Base-by-base conservation (phyloP, 208 protist genomes). In the Crithidia sp. region DNA sequence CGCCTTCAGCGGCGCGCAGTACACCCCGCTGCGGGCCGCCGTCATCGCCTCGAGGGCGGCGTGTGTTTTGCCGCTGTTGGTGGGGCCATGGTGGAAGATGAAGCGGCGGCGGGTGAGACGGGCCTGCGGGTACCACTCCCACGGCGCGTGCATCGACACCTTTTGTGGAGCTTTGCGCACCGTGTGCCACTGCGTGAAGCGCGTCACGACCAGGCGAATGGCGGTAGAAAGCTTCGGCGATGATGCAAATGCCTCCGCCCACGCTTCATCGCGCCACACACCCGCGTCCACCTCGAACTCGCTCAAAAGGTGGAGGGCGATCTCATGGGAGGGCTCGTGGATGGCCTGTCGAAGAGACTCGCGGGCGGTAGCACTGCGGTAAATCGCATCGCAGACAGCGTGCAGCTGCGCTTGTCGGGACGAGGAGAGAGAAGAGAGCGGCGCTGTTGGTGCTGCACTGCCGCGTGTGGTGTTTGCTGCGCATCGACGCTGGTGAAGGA, bases 21-120 rank as follows among this genome's bases (percentile, higher is more conserved):
- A 99, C 12, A 98, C 84, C 28, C 96, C 97, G 62, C 77, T 91
- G 14, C 86, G 76, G 2, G 92, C 85, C 44, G 39, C 54, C 57
- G 74, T 59, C 53, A 97, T 61, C 52, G 79, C 79, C 66, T 90
- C 77, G 10, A 98, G 67, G 0, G 96, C 96, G 0, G 76, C 76
- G 76, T 98, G 88, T 9, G 96, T 98, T 81, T 99, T 99, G 43
- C 97, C 97, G 74, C 89, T 96, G 83, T 98, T 99, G 13, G 97
- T 99, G 7, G 96, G 95, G 7, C 97, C 97, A 59, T 92, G 63
- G 75, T 98, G 96, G 57, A 94, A 94, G 67, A 97, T 74, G 67
- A 98, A 95, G 10, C 70, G 70, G 39, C 93, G 91, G 47, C 77
- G 78, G 60, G 82, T 90, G 53, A 87, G 82, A 5, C 95, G 81